These are phyloP conservation scores for Sporothrix schenckii DNA, from an alignment of 2,329 filamentous ascomycete species.

Conservation along the genomic window DNA sequence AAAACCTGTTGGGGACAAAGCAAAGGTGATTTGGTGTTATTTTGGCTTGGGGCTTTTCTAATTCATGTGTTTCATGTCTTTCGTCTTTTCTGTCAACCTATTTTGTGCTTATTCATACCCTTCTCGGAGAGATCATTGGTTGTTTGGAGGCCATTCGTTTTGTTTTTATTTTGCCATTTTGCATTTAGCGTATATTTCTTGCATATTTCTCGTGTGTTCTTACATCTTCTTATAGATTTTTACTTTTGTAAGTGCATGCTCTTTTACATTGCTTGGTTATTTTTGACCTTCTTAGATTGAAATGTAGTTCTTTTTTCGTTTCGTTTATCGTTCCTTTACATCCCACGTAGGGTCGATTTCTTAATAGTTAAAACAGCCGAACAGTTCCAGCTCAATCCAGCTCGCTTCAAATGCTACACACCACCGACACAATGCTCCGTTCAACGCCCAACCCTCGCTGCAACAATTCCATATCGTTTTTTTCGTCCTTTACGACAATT, in stretches of 20 bases:
- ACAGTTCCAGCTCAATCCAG: constrained; percentile 1
- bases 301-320: not conserved
- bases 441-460: constrained; percentile 19
- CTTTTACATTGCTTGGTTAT: not conserved
- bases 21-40: not conserved
- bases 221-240: not conserved
- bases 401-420: constrained; percentile 1
- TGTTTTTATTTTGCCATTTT: not conserved
- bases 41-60: not conserved
- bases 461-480: not conserved
- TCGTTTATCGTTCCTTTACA: constrained; percentile 23
- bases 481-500: not conserved
- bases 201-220: not conserved
- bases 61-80: not conserved
- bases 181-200: not conserved
- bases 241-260: not conserved
- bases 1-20: not conserved
- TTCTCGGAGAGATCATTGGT: constrained; percentile 5
- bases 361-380: constrained; percentile 11
- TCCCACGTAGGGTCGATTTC: not conserved
- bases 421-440: constrained; percentile 7
- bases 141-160: not conserved
- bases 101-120: constrained; percentile 16
- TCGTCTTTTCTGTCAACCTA: not conserved
- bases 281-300: constrained; percentile 6